Evolutionary conservation across 75 land plant genomes (phyloP).

Genomic region (Cupressus sempervirens): DNA sequence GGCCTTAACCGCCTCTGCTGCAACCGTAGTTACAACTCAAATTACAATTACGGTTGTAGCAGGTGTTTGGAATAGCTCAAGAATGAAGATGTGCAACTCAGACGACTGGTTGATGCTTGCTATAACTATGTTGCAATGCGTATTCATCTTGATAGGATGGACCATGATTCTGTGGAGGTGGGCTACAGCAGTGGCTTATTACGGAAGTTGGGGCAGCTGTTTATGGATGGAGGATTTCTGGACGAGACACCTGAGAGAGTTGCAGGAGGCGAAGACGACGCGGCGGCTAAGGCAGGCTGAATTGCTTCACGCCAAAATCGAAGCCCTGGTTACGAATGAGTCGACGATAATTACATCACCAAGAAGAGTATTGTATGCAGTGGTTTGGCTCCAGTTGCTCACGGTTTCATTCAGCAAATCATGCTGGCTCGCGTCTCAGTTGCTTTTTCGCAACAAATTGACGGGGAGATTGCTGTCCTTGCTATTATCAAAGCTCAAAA

Average conservation of each 20-base stretch:
- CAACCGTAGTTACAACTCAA: not conserved
- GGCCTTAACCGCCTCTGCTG: not conserved
- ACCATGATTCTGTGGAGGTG: not conserved
- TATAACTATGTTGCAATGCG: not conserved
- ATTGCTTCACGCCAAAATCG: not conserved
- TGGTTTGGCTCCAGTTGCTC: not conserved
- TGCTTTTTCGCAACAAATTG: too few relatives aligned
- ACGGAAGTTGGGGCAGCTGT: not conserved
- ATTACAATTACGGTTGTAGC: not conserved
- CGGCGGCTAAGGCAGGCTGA: not conserved
- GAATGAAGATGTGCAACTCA: too few relatives aligned
- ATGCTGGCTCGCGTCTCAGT: too few relatives aligned
- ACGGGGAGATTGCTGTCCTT: not conserved
- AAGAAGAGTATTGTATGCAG: not conserved
- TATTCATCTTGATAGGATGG: too few relatives aligned
- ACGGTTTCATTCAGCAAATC: not conserved
- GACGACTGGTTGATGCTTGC: not conserved
- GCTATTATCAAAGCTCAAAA: not conserved
- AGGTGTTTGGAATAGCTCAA: too few relatives aligned
- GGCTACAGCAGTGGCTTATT: not conserved
- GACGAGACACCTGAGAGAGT: not conserved
- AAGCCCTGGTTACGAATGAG: not conserved
- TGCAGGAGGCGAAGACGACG: not conserved
- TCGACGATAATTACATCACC: not conserved
- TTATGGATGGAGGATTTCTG: not conserved